Base-by-base conservation (phyloP, 805 yeast genomes). In the Pichia nanzhaoensis region DNA sequence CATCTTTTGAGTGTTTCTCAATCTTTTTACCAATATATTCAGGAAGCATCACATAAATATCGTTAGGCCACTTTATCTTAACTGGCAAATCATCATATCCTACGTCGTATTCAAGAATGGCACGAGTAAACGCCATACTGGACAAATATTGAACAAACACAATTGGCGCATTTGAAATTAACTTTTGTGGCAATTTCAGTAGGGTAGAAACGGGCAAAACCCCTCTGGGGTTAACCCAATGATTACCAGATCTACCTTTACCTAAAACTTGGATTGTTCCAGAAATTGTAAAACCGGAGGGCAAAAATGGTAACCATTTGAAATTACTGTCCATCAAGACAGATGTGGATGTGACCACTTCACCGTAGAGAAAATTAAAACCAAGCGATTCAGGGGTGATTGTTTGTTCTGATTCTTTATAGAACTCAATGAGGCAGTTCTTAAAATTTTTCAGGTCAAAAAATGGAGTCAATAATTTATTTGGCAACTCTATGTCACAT, bases 51-150 rank as follows among this genome's bases (percentile, higher is more conserved):
- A 83, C 78, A 58, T 87, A 93, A 13, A 93, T 67, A 62, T 93
- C 99, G 60, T 93, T 93, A 2, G 99, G 99, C 99, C 99, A 93
- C 60, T 93, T 93, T 48, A 93, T 73, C 41, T 78, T 73, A 14
- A 91, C 70, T 0, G 96, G 97, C 53, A 93, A 64, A 38, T 78
- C 82, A 18, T 78, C 81, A 59, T 82, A 87, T 0, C 58, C 58
- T 2, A 48, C 53, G 7, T 64, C 69, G 55, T 88, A 79, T 2
- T 77, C 68, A 31, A 76, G 62, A 16, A 91, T 73, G 22, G 95
- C 86, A 58, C 84, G 87, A 9, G 90, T 82, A 42, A 84, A 74
- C 0, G 98, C 96, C 51, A 93, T 64, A 45, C 93, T 80, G 7
- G 86, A 78, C 13, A 93, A 62, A 58, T 93, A 93, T 62, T 93